Conservation (phyloP, 371 early-diverging fungal genomes). For the Massospora cicadina region DNA sequence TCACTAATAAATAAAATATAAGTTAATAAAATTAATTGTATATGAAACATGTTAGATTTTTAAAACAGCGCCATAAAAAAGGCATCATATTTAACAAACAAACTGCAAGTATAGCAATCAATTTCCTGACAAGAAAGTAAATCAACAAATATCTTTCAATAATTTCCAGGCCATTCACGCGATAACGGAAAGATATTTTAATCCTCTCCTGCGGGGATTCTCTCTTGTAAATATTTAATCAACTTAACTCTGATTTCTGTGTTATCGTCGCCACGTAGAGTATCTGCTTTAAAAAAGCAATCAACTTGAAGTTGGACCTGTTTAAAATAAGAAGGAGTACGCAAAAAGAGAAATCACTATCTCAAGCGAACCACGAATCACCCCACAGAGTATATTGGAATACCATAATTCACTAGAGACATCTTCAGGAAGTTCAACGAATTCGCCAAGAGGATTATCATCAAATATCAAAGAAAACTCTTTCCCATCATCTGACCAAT, state of each 20-base stretch:
- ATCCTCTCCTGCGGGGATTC: slow-evolving; percentile 86
- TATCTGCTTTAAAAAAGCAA: slow-evolving; percentile 61
- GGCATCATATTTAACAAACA: too few relatives aligned
- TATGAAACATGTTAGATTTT: too few relatives aligned
- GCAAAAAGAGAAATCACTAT: slow-evolving; percentile 42
- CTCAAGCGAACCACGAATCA: slow-evolving; percentile 84
- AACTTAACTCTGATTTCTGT: slow-evolving; percentile 83
- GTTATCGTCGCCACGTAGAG: slow-evolving; percentile 69
- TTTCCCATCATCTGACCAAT: slow-evolving; percentile 60
- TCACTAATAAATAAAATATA: too few relatives aligned
- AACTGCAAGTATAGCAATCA: too few relatives aligned
- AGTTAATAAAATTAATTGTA: too few relatives aligned
- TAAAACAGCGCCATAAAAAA: too few relatives aligned
- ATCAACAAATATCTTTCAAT: neutral
- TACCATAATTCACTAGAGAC: slow-evolving; percentile 79
- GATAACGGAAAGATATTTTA: slow-evolving; percentile 22
- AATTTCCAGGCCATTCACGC: too few relatives aligned
- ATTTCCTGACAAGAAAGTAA: neutral
- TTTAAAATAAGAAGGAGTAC: neutral
- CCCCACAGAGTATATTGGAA: slow-evolving; percentile 86
- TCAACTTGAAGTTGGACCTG: slow-evolving; percentile 83
- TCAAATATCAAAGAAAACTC: slow-evolving; percentile 82
- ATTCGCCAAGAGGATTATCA: slow-evolving; percentile 90
- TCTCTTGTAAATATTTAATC: slow-evolving; percentile 78
- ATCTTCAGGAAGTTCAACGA: slow-evolving; percentile 62